Base-by-base conservation (phyloP, 257 asterid species). In the Gardenia jasminoides region DNA sequence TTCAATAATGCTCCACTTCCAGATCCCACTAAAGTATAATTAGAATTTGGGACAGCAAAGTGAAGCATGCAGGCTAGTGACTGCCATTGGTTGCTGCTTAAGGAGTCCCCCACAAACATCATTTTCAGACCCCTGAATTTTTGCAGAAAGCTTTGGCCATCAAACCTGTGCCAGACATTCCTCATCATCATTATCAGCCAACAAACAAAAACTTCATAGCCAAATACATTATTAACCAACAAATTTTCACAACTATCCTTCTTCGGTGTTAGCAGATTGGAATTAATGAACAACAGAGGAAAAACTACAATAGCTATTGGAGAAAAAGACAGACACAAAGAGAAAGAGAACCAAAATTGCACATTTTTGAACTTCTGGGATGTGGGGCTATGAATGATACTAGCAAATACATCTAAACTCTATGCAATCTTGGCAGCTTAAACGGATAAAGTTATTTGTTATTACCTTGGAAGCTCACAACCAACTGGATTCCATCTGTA, bases 101-200 rank as follows among this genome's bases (percentile, higher is more conserved):
- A 75, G 6, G 96, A 92, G 77, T 92, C 97, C 47, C 97, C 97
- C 28, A 92, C 96, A 76, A 92, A 92, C 85, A 92, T 89, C 0
- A 92, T 59, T 17, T 61, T 52, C 68, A 87, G 88, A 17, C 92
- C 93, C 68, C 82, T 87, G 1, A 88, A 71, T 75, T 84, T 89
- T 36, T 74, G 77, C 82, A 91, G 10, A 0, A 92, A 84, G 7
- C 72, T 86, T 81, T 62, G 81, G 4, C 93, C 96, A 75, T 89
- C 72, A 67, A 92, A 91, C 86, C 97, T 92, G 78, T 31, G 22
- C 59, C 47, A 1, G 6, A 65, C 4, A 12, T 20, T 4, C 43
- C 16, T 65, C 43, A 52, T 30, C 81, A 74, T 36, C 71, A 70
- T 78, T 12, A 70, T 47, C 43, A 30, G 30, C 6, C 6, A 64